Evolutionary conservation across 2,329 filamentous ascomycete species (phyloP).

Genomic region (Aspergillus japonicus): DNA sequence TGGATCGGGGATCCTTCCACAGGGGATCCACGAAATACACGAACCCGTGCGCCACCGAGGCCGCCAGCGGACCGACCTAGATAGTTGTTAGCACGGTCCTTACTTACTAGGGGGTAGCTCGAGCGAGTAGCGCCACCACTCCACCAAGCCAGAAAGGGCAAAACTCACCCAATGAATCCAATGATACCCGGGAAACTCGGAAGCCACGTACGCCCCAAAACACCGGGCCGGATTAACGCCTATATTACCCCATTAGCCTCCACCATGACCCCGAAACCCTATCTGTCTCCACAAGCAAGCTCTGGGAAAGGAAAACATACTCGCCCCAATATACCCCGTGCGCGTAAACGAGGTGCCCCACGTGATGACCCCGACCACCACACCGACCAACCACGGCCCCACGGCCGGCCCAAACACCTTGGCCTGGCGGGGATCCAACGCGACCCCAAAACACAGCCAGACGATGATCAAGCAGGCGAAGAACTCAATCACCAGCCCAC

Average conservation of each 20-base stretch:
- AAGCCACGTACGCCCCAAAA: constrained; percentile 46
- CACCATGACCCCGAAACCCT: too few relatives aligned
- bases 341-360: constrained; percentile 42
- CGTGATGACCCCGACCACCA: constrained; percentile 37
- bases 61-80: constrained; percentile 30
- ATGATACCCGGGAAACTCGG: constrained; percentile 35
- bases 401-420: constrained; percentile 51
- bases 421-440: constrained; percentile 54
- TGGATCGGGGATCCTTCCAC: constrained; percentile 17
- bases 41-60: constrained; percentile 31
- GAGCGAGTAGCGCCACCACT: neutral
- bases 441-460: constrained; percentile 53
- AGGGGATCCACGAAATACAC: constrained; percentile 32
- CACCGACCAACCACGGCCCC: constrained; percentile 50
- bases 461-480: constrained; percentile 48
- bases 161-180: constrained; percentile 39
- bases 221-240: constrained; percentile 48
- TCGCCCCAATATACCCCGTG: constrained; percentile 45
- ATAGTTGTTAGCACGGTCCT: neutral
- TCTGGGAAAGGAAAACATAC: constrained; percentile 15
- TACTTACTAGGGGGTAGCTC: too few relatives aligned
- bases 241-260: constrained; percentile 7
- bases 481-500: constrained; percentile 51
- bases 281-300: neutral
- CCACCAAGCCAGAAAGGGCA: neutral